Evolutionary conservation across 192 early-diverging fungal genomes (phyloP).

Genomic region (Linnemannia zychae): DNA sequence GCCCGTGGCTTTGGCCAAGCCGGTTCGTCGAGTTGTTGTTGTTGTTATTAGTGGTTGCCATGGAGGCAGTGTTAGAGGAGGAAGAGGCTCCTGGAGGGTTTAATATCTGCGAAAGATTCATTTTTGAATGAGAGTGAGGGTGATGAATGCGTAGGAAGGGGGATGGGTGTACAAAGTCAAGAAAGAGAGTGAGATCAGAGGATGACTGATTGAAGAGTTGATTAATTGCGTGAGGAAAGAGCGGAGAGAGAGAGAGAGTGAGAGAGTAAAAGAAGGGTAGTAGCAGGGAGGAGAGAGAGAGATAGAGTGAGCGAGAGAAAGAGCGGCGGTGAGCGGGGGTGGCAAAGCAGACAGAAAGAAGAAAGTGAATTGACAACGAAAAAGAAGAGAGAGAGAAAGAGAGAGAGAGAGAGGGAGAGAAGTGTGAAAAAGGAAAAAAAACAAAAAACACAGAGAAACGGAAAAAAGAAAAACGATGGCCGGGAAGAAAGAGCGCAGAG

Average conservation of each 20-base stretch:
- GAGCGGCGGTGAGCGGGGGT: no score
- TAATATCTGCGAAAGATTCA: slow-evolving; percentile 51
- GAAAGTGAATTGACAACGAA: neutral
- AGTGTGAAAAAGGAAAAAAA: neutral
- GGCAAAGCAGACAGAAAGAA: neutral
- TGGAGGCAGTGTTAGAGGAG: neutral
- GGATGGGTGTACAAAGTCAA: neutral
- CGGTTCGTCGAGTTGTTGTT: neutral
- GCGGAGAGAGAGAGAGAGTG: neutral
- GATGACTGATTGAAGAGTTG: neutral
- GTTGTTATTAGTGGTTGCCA: neutral
- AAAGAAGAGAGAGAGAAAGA: neutral
- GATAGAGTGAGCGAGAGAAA: neutral
- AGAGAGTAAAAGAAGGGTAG: neutral
- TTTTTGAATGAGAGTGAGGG: neutral
- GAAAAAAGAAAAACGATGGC: neutral
- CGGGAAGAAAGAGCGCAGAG: neutral
- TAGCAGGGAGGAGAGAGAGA: neutral
- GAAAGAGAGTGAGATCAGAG: neutral
- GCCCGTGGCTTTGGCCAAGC: neutral
- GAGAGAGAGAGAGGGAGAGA: slow-evolving; percentile 12
- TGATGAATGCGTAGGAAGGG: neutral
- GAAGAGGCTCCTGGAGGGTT: slow-evolving; percentile 29
- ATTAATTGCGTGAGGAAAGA: neutral
- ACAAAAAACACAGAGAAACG: neutral